Evolutionary conservation across 495 filamentous ascomycete species (phyloP).

Genomic region (Hyaloscypha finlandica): DNA sequence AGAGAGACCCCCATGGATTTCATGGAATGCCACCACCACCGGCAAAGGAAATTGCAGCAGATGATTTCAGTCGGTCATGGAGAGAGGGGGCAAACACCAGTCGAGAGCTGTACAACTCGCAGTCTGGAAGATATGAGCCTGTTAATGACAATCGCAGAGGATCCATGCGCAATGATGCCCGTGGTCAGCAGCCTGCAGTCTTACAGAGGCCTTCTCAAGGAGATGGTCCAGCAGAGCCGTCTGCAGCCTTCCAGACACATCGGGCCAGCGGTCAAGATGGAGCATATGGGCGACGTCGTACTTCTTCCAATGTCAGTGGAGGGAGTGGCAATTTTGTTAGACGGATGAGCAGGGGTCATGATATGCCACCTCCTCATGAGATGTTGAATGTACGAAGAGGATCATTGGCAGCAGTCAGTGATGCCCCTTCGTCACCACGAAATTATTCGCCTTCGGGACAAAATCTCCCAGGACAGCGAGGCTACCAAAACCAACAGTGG

Average conservation of each 20-base stretch:
- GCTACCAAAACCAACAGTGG: conserved; percentile 44
- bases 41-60: conserved; percentile 83
- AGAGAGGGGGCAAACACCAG: conserved; percentile 62
- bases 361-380: conserved; percentile 48
- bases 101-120: conserved; percentile 88
- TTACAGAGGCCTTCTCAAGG: conserved; percentile 64
- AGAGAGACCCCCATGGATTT: conserved; percentile 40
- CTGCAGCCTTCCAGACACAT: conserved; percentile 85
- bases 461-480: conserved; percentile 36
- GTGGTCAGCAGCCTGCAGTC: conserved; percentile 72
- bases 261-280: conserved; percentile 68
- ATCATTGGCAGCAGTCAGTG: conserved; percentile 47
- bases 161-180: conserved; percentile 65
- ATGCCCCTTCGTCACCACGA: conserved; percentile 48
- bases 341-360: conserved; percentile 45
- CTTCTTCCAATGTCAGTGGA: conserved; percentile 94
- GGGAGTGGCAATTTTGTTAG: conserved; percentile 72
- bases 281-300: conserved; percentile 75
- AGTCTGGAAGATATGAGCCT: conserved; percentile 92
- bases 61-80: conserved; percentile 90
- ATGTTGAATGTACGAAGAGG: conserved; percentile 43
- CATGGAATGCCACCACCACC: conserved; percentile 48
- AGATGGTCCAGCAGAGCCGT: conserved; percentile 81
- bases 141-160: conserved; percentile 73
- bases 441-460: conserved; percentile 43